These are phyloP conservation scores for Macrolepiota albuminosa DNA, from an alignment of 768 basidiomycete species.

Conservation along the genomic window DNA sequence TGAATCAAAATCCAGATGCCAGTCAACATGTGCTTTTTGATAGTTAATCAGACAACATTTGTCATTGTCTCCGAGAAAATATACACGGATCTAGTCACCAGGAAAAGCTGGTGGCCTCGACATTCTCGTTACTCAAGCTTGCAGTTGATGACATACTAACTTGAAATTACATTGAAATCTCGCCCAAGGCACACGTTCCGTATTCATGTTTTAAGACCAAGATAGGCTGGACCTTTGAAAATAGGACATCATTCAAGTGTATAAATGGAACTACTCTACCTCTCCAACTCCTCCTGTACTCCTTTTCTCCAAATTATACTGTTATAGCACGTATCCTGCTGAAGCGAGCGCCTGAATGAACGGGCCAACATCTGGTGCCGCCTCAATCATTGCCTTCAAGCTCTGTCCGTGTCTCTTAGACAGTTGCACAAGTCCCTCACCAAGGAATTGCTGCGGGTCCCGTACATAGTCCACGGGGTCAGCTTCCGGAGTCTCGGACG, in stretches of 20 bases:
- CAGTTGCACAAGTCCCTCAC: constrained; percentile 38
- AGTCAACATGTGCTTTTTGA: background rate
- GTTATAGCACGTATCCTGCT: constrained; percentile 22
- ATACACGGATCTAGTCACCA: background rate
- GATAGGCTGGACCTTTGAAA: background rate
- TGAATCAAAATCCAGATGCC: too few species aligned
- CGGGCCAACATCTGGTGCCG: constrained; percentile 25
- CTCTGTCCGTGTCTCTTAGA: constrained; percentile 30
- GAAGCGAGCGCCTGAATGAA: constrained; percentile 22
- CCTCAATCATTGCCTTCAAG: constrained; percentile 31
- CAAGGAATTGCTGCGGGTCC: constrained; percentile 51
- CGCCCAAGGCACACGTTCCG: background rate
- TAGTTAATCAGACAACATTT: background rate
- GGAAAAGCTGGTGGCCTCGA: background rate
- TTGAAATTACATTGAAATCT: background rate
- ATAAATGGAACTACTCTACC: background rate
- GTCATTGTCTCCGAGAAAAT: background rate
- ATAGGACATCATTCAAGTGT: background rate
- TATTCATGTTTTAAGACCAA: background rate
- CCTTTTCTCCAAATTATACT: background rate
- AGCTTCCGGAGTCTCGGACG: constrained; percentile 53
- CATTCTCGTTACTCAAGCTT: background rate
- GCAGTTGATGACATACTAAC: background rate
- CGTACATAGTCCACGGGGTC: constrained; percentile 63
- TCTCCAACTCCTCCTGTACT: background rate